Conservation (phyloP, 805 yeast genomes). For the Candida vaughaniae region DNA sequence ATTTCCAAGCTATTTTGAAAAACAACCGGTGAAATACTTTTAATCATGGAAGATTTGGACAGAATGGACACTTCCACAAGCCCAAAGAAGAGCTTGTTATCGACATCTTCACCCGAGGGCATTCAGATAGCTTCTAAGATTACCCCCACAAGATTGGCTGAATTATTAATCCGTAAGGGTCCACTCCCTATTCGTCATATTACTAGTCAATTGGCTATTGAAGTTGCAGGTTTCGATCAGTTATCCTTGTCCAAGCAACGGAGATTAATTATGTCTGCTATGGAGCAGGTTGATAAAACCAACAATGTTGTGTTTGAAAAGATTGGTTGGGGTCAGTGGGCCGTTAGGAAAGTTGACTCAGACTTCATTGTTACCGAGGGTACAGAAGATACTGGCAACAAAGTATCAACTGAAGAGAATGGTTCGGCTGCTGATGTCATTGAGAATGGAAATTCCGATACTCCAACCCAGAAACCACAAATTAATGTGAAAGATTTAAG, state of each 20-base stretch:
- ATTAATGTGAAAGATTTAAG: slow-evolving; percentile 32
- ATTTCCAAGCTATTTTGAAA: too few species aligned
- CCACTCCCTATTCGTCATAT: slow-evolving; percentile 90
- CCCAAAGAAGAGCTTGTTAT: too few species aligned
- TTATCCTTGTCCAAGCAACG: slow-evolving; percentile 86
- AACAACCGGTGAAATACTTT: too few species aligned
- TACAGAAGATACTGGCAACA: slow-evolving; percentile 16
- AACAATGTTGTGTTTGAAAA: slow-evolving; percentile 78
- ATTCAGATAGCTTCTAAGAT: slow-evolving; percentile 84
- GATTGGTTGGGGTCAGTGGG: slow-evolving; percentile 99
- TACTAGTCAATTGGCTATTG: slow-evolving; percentile 70
- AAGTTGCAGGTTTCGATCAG: slow-evolving; percentile 77
- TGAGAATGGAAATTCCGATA: not conserved
- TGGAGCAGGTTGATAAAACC: slow-evolving; percentile 66
- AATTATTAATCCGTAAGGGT: slow-evolving; percentile 67
- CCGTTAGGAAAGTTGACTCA: slow-evolving; percentile 57
- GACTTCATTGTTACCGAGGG: slow-evolving; percentile 50
- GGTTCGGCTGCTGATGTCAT: too few species aligned
- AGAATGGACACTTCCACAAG: too few species aligned
- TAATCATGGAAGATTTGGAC: too few species aligned
- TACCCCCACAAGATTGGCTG: slow-evolving; percentile 75
- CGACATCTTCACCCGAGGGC: slow-evolving; percentile 85
- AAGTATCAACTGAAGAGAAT: not conserved
- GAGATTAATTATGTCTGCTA: slow-evolving; percentile 82
- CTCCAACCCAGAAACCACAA: not conserved